Base-by-base conservation (phyloP, 805 yeast species). In the Metschnikowia similis region DNA sequence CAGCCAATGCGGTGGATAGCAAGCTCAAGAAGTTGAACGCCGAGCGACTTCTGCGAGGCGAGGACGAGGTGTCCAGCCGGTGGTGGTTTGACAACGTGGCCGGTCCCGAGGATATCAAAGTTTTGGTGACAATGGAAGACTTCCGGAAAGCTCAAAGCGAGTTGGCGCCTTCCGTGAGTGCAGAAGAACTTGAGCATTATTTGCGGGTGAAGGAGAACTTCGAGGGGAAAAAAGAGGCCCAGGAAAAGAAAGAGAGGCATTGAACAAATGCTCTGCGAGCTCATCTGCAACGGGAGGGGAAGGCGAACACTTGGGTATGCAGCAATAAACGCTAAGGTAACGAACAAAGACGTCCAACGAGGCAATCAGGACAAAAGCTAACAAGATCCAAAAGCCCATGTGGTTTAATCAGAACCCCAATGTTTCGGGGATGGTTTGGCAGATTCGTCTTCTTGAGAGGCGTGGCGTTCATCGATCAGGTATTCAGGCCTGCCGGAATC, bases 11-110 rank as follows among this genome's bases (percentile, higher is more conserved):
- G 34, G 89, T 87, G 13, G 98, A 94, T 60, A 59, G 55, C 1
- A 85, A 84, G 61, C 77, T 91, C 32, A 69, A 71, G 34, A 53
- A 58, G 28, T 82, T 75, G 57, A 89, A 87, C 61, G 52, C 57
- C 16, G 55, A 52, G 4, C 52, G 65, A 32, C 58, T 45, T 1
- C 60, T 53, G 4, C 60, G 59, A 4, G 74, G 75, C 4, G 63
- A 64, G 13, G 75, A 73, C 3, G 69, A 70, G 6, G 76, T 88
- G 0, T 81, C 87, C 7, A 78, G 88, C 1, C 75, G 96, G 49
- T 86, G 90, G 80, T 92, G 97, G 97, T 89, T 94, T 66, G 96
- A 90, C 57, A 83, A 85, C 53, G 75, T 81, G 11, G 92, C 96
- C 1, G 77, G 79, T 0, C 70, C 74, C 2, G 79, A 76, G 1